Conservation (phyloP, 2,329 filamentous ascomycete genomes). For the Lanzia echinophila region DNA sequence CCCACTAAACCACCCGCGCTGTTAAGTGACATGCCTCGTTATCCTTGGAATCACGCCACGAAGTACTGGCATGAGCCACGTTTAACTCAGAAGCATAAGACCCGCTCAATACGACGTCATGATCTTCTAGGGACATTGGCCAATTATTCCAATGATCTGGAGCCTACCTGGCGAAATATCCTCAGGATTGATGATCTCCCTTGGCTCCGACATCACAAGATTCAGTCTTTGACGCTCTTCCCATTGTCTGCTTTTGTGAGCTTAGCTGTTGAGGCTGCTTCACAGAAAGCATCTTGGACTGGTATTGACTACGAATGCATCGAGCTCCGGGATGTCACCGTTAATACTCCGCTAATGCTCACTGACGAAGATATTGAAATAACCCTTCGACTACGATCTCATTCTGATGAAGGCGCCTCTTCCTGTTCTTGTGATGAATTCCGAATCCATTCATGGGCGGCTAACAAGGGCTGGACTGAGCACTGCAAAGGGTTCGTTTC, state of each 20-base stretch:
- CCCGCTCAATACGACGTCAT: background rate
- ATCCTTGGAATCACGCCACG: constrained; percentile 47
- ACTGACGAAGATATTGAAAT: constrained; percentile 39
- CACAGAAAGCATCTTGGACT: constrained; percentile 14
- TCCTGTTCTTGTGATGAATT: constrained; percentile 8
- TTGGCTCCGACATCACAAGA: constrained; percentile 38
- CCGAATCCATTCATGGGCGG: constrained; percentile 3
- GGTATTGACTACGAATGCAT: constrained; percentile 32
- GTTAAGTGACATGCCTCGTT: constrained; percentile 39
- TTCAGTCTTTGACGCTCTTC: constrained; percentile 34
- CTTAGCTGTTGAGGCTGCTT: constrained; percentile 29
- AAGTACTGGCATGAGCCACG: constrained; percentile 48
- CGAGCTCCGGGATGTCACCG: constrained; percentile 2
- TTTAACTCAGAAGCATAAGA: constrained; percentile 34
- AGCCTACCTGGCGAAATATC: constrained; percentile 8
- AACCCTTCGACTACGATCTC: constrained; percentile 40
- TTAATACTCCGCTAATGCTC: constrained; percentile 6
- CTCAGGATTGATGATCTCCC: constrained; percentile 5
- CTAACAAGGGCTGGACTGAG: constrained; percentile 33
- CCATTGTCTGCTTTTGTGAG: constrained; percentile 28
- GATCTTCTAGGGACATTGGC: constrained; percentile 5
- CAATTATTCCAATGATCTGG: constrained; percentile 5
- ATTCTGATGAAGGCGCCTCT: constrained; percentile 34
- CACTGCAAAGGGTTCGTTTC: constrained; percentile 41
- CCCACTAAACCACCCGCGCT: constrained; percentile 8